A percentile compares a stretch with the other conserved stretches of the same genome.
Conservation (phyloP, 371 early-diverging fungal species). For the Nosema muscidifuracis region DNA sequence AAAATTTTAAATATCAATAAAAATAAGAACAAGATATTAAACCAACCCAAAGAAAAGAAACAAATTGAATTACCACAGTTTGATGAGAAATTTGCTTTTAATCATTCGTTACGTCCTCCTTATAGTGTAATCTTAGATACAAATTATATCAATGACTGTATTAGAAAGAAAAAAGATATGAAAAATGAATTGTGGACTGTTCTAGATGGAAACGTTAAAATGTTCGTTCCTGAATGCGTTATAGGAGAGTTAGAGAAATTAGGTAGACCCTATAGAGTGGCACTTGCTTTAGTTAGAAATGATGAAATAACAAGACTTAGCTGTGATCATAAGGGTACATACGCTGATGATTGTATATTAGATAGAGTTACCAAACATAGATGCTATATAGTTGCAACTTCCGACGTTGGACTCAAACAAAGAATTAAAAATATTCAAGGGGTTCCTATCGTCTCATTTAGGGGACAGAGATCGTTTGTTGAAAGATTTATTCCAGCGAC, state of each 20-base stretch:
- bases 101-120: conserved; percentile 88
- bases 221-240: conserved; percentile 97
- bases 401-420: conserved; percentile 90
- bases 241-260: conserved; percentile 97
- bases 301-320: conserved; percentile 72
- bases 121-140: conserved; percentile 96
- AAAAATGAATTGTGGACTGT: conserved; percentile 94
- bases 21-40: too few species aligned
- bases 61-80: not conserved
- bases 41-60: not conserved
- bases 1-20: not conserved
- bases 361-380: conserved; percentile 84
- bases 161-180: conserved; percentile 93
- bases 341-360: conserved; percentile 98
- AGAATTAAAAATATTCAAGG: conserved; percentile 93
- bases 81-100: conserved; percentile 72
- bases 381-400: conserved; percentile 97
- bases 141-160: conserved; percentile 97
- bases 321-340: conserved; percentile 95
- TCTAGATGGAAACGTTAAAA: conserved; percentile 71
- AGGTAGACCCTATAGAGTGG: conserved; percentile 88
- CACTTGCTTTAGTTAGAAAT: conserved; percentile 65
- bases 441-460: conserved; percentile 96
- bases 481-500: conserved; percentile 71
- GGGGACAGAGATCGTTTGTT: conserved; percentile 77